phyloP scores from a whole-genome alignment of 371 early-diverging fungal species.

The Neoconidiobolus thromboides region DNA sequence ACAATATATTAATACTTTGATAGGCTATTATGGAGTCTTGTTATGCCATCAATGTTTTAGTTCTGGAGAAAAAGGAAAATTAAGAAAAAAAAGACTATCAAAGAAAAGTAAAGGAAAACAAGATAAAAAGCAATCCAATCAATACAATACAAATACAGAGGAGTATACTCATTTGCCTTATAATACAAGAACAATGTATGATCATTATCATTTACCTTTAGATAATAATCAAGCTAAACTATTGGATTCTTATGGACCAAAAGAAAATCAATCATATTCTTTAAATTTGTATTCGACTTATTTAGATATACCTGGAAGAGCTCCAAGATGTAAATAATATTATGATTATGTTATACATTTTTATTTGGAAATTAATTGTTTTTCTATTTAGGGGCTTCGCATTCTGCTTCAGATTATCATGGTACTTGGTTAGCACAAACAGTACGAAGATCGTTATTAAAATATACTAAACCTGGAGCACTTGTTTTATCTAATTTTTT shows the following conservation, averaged over 20 bases:
- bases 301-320: conserved; percentile 75
- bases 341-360: neutral
- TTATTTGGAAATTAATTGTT: neutral
- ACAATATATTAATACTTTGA: no score
- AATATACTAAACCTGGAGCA: conserved; percentile 53
- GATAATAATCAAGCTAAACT: conserved; percentile 18
- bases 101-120: no score
- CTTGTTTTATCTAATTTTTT: conserved; percentile 75
- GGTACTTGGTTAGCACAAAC: conserved; percentile 91
- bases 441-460: conserved; percentile 54
- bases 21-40: no score
- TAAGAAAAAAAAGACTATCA: no score
- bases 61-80: no score
- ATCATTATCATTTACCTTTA: neutral
- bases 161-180: conserved; percentile 64
- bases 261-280: conserved; percentile 58
- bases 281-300: conserved; percentile 58
- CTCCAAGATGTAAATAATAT: conserved; percentile 46
- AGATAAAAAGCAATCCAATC: no score
- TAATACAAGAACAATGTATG: conserved; percentile 32
- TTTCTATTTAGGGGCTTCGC: conserved; percentile 41
- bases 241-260: conserved; percentile 49
- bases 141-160: conserved; percentile 39
- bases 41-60: no score
- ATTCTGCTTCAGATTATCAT: conserved; percentile 81